Percentiles rank a stretch among this genome's conserved stretches.
Conservation (phyloP, 192 early-diverging fungal species). For the Phlyctochytrium bullatum region DNA sequence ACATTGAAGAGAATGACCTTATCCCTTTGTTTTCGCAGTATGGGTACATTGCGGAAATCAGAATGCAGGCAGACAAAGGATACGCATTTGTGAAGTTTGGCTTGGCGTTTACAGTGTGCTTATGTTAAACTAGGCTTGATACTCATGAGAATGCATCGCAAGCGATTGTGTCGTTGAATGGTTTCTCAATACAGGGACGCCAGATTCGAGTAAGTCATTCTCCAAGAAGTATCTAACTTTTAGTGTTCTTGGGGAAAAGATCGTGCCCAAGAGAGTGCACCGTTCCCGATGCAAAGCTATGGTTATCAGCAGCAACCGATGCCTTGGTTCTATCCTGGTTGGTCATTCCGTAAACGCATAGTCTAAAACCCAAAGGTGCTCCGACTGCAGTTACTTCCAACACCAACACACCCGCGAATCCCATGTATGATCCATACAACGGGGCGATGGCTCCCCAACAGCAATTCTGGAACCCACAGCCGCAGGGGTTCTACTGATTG, state of each 20-base stretch:
- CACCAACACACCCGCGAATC: background rate
- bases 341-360: too few species aligned
- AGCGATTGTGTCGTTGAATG: conserved; percentile 82
- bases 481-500: too few species aligned
- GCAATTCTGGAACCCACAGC: background rate
- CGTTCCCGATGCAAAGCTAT: conserved; percentile 20
- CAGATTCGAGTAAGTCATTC: conserved; percentile 17
- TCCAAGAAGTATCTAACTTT: background rate
- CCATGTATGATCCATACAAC: background rate
- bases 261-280: conserved; percentile 46
- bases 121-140: conserved; percentile 66
- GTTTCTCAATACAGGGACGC: conserved; percentile 69
- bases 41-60: conserved; percentile 75
- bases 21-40: conserved; percentile 71
- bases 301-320: conserved; percentile 15
- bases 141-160: conserved; percentile 85
- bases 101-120: background rate
- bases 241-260: conserved; percentile 89
- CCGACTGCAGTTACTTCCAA: background rate
- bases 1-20: conserved; percentile 60
- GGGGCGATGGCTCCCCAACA: background rate
- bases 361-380: too few species aligned
- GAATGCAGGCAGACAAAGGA: conserved; percentile 86
- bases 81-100: conserved; percentile 89
- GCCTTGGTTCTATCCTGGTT: conserved; percentile 9